Conservation (phyloP, 139 green algal species). For the Diplosphaera chodatii region DNA sequence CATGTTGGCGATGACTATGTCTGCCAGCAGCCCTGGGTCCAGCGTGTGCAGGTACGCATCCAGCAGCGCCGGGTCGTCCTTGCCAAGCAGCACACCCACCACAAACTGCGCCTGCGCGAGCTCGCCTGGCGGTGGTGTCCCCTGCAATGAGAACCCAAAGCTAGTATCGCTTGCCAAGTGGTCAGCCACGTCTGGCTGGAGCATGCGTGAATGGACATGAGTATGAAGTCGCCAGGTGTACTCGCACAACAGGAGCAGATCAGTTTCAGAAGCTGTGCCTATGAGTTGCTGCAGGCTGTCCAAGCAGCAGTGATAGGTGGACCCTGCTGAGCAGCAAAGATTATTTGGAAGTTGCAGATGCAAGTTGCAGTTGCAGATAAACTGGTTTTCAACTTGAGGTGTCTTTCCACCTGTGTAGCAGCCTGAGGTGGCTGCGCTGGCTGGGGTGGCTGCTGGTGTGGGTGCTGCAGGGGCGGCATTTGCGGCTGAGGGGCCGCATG, state of each 20-base stretch:
- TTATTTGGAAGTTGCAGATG: too few relatives aligned
- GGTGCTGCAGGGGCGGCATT: not conserved
- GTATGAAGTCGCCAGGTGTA: too few relatives aligned
- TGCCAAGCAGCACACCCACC: conserved; percentile 20
- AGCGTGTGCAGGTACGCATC: conserved; percentile 23
- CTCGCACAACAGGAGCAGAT: too few relatives aligned
- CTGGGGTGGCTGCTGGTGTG: not conserved
- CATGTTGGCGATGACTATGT: conserved; percentile 41
- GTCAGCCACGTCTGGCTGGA: not conserved
- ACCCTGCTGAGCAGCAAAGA: too few relatives aligned
- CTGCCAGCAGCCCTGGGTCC: conserved; percentile 32
- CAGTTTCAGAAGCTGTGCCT: too few relatives aligned
- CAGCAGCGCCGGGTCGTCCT: conserved; percentile 17
- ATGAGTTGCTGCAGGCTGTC: not conserved
- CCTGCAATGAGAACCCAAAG: not conserved
- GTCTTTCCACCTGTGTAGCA: too few relatives aligned
- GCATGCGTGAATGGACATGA: too few relatives aligned
- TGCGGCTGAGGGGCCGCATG: not conserved
- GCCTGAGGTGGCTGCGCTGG: not conserved
- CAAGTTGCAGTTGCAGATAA: too few relatives aligned
- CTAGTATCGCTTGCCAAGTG: conserved; percentile 1
- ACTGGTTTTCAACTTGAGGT: too few relatives aligned
- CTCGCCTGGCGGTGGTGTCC: conserved; percentile 5
- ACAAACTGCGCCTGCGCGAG: conserved; percentile 20
- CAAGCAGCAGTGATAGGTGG: not conserved